phyloP scores from a whole-genome alignment of 1,284 basidiomycete genomes.

The Malassezia sympodialis region DNA sequence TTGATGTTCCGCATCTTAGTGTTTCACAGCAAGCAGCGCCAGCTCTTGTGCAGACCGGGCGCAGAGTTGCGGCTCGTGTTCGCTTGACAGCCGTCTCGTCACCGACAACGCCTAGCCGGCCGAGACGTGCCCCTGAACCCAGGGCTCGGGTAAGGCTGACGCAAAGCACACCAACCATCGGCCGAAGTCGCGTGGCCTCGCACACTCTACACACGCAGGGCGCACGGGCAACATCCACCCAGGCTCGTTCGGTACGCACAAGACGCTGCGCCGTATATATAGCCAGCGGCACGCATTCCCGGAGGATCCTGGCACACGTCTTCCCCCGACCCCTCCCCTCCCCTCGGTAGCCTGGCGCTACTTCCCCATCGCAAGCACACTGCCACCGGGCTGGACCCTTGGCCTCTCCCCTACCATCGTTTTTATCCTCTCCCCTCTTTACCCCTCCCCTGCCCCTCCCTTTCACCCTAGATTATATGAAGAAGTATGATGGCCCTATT shows the following conservation, averaged over 20 bases:
- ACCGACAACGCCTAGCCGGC: conserved; percentile 2
- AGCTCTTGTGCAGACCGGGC: background rate
- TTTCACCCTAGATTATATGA: background rate
- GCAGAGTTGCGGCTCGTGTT: background rate
- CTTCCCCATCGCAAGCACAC: background rate
- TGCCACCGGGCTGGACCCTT: conserved; percentile 2
- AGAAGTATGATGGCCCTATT: background rate
- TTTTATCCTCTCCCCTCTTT: background rate
- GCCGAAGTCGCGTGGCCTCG: conserved; percentile 1
- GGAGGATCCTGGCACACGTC: background rate
- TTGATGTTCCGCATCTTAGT: conserved; percentile 12
- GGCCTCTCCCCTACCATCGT: background rate
- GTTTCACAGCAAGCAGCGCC: background rate
- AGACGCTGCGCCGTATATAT: background rate
- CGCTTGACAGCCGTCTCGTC: background rate
- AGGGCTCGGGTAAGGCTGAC: background rate
- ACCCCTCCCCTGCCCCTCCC: background rate
- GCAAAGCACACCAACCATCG: background rate
- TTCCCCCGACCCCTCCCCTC: background rate
- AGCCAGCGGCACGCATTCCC: background rate
- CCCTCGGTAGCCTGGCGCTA: conserved; percentile 9
- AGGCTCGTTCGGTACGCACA: background rate
- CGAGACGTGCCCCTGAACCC: background rate
- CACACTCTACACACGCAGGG: background rate
- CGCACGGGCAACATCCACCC: conserved; percentile 10